Evolutionary conservation across 225 moss, liverwort and hornwort species (phyloP), one percentile per base, ranked within the genome.

Genomic region (Polytrichum formosum): DNA sequence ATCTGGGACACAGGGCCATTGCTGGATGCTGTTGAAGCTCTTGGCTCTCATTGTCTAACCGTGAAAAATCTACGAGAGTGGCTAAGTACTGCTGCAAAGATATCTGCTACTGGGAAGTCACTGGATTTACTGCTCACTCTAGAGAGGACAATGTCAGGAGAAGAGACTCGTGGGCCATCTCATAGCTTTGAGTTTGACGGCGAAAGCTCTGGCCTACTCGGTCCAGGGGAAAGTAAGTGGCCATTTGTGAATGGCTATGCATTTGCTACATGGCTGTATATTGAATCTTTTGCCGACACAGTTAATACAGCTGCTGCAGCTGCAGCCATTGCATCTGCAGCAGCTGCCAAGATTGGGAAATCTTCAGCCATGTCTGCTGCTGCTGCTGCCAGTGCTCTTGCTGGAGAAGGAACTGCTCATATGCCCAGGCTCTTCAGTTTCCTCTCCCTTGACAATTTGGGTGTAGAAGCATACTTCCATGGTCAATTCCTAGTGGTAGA

Each of bases 391-490:
- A 94, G 92, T 74, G 90, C 90, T 59, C 82, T 94, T 70, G 94
- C 94, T 66, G 94, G 94, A 56, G 94, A 94, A 89, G 94, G 94
- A 64, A 94, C 91, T 73, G 94, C 94, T 53, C 94, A 94, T 67
- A 94, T 94, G 94, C 94, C 94, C 27, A 88, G 94, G 71, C 87
- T 94, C 64, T 92, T 92, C 67, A 94, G 94, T 82, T 94, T 94
- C 80, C 94, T 94, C 66, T 94, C 94, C 22, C 80, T 87, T 59
- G 94, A 94, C 75, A 94, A 92, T 80, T 82, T 92, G 53, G 94
- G 94, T 63, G 87, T 94, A 55, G 94, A 94, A 74, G 94, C 92
- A 30, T 94, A 94, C 70, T 94, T 94, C 61, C 94, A 94, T 72
- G 94, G 94, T 28, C 94, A 94, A 70, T 94, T 94, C 68, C 72